Conservation (phyloP, 208 protist genomes). For the Trypanosoma boissoni region DNA sequence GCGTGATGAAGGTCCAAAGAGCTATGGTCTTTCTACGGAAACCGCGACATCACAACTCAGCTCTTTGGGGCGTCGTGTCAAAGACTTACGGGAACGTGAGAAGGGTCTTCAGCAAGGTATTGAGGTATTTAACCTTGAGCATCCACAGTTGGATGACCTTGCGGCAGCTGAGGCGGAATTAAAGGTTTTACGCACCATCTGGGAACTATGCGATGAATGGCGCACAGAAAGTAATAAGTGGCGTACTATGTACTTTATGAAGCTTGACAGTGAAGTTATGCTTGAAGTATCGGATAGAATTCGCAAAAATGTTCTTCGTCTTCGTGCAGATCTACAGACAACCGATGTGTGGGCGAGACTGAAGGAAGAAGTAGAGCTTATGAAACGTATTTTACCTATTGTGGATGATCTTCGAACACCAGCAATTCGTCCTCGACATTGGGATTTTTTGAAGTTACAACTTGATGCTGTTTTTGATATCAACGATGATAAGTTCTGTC, state of each 20-base stretch:
- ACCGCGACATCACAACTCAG: constrained; percentile 85
- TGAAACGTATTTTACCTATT: constrained; percentile 95
- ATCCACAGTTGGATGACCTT: constrained; percentile 91
- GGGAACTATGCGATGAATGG: constrained; percentile 93
- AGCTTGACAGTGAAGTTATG: constrained; percentile 92
- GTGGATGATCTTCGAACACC: constrained; percentile 95
- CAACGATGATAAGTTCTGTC: constrained; percentile 89
- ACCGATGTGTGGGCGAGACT: constrained; percentile 92
- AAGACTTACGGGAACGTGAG: constrained; percentile 63
- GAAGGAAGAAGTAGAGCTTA: constrained; percentile 94
- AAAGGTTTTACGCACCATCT: constrained; percentile 87
- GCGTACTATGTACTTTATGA: constrained; percentile 89
- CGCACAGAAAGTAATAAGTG: constrained; percentile 77
- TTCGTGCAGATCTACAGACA: constrained; percentile 91
- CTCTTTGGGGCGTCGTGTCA: constrained; percentile 71
- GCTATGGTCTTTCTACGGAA: constrained; percentile 52
- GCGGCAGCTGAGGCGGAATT: constrained; percentile 79
- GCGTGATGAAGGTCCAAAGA: constrained; percentile 78
- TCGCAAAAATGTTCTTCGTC: constrained; percentile 73
- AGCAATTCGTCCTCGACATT: constrained; percentile 93
- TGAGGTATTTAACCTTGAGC: constrained; percentile 95
- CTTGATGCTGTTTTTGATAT: constrained; percentile 92
- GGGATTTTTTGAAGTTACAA: constrained; percentile 92
- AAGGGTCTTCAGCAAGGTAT: constrained; percentile 90
- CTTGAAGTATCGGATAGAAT: constrained; percentile 86